Percentiles rank a stretch among this genome's conserved stretches.
Conservation (phyloP, 352 stramenopile species). For the Globisporangium parvum region DNA sequence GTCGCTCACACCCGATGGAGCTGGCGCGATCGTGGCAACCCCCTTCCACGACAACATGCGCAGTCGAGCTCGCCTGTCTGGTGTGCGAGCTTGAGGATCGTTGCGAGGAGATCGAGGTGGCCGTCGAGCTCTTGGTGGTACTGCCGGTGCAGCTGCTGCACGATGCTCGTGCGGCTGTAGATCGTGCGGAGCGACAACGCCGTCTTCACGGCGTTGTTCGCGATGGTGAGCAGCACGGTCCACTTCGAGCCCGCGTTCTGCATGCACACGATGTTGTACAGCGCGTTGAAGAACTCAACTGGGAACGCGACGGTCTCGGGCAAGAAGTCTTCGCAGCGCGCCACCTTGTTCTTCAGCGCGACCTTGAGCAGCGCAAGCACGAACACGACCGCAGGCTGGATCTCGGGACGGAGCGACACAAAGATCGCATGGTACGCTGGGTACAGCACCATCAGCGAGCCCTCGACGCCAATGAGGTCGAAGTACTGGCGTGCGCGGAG, state of each 20-base stretch:
- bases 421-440: constrained; percentile 15
- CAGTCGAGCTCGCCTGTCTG: too few species aligned
- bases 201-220: neutral
- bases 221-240: neutral
- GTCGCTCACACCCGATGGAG: too few species aligned
- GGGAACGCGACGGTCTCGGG: constrained; percentile 32
- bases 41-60: too few species aligned
- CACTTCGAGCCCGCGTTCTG: constrained; percentile 7
- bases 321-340: constrained; percentile 25
- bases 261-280: constrained; percentile 35
- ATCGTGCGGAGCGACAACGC: neutral
- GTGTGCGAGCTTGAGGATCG: too few species aligned
- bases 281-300: constrained; percentile 32
- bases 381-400: constrained; percentile 8
- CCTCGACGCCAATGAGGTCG: constrained; percentile 9
- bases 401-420: neutral
- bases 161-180: neutral
- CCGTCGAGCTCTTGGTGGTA: neutral
- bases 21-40: too few species aligned
- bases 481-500: constrained; percentile 12
- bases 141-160: neutral
- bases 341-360: constrained; percentile 17
- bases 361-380: constrained; percentile 17
- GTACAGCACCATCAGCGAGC: constrained; percentile 13
- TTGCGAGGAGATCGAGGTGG: too few species aligned